Evolutionary conservation across 192 early-diverging fungal genomes (phyloP).

Genomic region (Gaertneriomyces sp.): DNA sequence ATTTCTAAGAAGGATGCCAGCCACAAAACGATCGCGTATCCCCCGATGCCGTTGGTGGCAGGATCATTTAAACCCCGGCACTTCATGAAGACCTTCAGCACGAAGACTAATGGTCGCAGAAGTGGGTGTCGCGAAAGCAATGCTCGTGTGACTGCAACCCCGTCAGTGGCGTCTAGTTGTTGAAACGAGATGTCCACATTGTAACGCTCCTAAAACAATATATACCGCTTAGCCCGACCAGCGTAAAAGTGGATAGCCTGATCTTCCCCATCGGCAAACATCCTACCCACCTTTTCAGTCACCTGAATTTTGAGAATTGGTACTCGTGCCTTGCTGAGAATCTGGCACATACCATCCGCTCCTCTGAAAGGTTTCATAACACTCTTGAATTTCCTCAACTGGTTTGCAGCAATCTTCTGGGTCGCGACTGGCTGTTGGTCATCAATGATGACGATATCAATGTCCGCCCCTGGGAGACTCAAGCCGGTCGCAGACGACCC

Average conservation of each 20-base stretch:
- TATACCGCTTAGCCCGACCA: neutral
- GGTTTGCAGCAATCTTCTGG: neutral
- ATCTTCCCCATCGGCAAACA: too few relatives aligned
- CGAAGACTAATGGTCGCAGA: constrained; percentile 21
- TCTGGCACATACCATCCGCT: too few relatives aligned
- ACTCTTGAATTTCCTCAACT: neutral
- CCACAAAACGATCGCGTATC: constrained; percentile 20
- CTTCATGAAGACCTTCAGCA: constrained; percentile 30
- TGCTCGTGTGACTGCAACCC: neutral
- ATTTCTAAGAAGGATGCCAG: constrained; percentile 24
- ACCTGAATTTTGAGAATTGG: neutral
- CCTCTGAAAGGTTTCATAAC: too few relatives aligned
- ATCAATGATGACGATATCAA: constrained; percentile 28
- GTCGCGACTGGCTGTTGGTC: neutral
- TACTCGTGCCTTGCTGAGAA: neutral
- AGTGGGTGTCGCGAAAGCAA: constrained; percentile 9
- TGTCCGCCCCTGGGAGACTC: constrained; percentile 4
- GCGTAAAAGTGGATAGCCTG: too few relatives aligned
- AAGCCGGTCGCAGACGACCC: constrained; percentile 15
- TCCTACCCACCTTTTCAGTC: neutral
- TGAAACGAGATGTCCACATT: constrained; percentile 21
- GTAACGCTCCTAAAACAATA: constrained; percentile 2
- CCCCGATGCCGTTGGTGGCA: constrained; percentile 8
- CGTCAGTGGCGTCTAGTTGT: neutral
- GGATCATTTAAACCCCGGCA: constrained; percentile 8